Conservation (phyloP, 306 rosid genomes). For the Quercus suber region DNA sequence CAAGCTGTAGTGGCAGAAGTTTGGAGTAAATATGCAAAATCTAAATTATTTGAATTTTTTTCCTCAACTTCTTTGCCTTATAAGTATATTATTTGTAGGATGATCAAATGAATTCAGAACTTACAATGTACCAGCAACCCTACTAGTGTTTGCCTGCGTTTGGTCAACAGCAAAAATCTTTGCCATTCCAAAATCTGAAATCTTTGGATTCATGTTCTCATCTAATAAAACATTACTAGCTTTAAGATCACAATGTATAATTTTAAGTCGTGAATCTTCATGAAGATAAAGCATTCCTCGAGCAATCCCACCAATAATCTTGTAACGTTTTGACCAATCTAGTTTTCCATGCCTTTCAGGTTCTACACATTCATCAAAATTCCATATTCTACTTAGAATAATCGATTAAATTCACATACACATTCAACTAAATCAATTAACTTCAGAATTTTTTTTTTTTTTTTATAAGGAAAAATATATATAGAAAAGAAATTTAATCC, state of each 20-base stretch:
- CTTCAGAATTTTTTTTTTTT: too few species aligned
- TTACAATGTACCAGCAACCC: slow-evolving; percentile 53
- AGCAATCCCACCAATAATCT: slow-evolving; percentile 30
- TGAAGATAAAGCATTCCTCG: slow-evolving; percentile 36
- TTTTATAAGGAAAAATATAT: not conserved
- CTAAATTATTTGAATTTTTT: too few species aligned
- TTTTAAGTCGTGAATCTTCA: slow-evolving; percentile 34
- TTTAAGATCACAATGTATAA: slow-evolving; percentile 42
- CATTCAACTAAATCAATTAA: too few species aligned
- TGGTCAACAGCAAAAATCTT: slow-evolving; percentile 34
- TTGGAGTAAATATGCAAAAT: too few species aligned
- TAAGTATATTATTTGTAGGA: too few species aligned
- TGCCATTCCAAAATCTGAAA: slow-evolving; percentile 50
- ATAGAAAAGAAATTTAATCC: too few species aligned
- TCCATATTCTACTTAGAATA: not conserved
- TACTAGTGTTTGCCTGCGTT: slow-evolving; percentile 29
- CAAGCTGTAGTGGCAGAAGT: too few species aligned
- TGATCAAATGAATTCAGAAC: not conserved
- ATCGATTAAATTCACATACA: not conserved
- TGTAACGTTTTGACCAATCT: slow-evolving; percentile 41
- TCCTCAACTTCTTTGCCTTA: too few species aligned
- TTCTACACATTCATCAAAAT: slow-evolving; percentile 12
- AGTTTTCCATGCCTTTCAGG: slow-evolving; percentile 17
- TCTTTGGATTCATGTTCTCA: slow-evolving; percentile 35
- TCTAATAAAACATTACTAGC: slow-evolving; percentile 43